Evolutionary conservation across 352 stramenopile species (phyloP), one percentile per base, ranked within the genome.

Genomic region (Pythium rishiriense): DNA sequence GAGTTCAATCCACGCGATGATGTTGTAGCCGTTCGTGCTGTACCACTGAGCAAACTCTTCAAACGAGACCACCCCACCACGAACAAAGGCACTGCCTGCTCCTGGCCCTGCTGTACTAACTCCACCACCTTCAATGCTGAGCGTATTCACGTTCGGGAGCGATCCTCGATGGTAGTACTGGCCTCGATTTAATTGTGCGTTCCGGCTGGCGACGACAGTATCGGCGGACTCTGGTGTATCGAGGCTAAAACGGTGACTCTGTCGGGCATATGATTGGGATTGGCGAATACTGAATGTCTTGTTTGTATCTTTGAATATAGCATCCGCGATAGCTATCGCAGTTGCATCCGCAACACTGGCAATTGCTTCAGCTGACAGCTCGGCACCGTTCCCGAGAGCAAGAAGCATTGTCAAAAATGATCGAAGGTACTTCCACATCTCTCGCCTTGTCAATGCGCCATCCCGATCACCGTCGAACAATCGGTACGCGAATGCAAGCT

Each of bases 331-430:
- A 53, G 87, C 79, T 29, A 93, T 93, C 9, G 85, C 86, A 14
- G 87, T 90, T 0, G 83, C 82, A 58, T 96, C 87, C 3, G 79
- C 85, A 19, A 96, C 83, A 58, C 77, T 91, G 0, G 83, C 87
- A 35, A 96, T 91, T 1, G 81, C 84, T 73, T 94, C 83, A 7
- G 85, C 85, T 24, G 85, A 96, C 0, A 93, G 57, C 26, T 96
- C 85, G 0, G 83, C 85, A 12, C 83, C 89, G 50, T 98, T 98
- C 55, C 94, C 96, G 24, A 98, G 91, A 14, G 93, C 97, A 9
- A 98, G 78, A 11, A 99, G 70, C 70, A 98, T 95, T 2, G 94
- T 96, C 46, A 99, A 70, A 70, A 98, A 98, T 2, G 94, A 98
- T 7, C 92, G 84, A 28, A 98, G 56, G 71, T 96, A 98, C 54